Conservation (phyloP, 2,329 filamentous ascomycete genomes). For the Knoxdaviesia capensis region DNA sequence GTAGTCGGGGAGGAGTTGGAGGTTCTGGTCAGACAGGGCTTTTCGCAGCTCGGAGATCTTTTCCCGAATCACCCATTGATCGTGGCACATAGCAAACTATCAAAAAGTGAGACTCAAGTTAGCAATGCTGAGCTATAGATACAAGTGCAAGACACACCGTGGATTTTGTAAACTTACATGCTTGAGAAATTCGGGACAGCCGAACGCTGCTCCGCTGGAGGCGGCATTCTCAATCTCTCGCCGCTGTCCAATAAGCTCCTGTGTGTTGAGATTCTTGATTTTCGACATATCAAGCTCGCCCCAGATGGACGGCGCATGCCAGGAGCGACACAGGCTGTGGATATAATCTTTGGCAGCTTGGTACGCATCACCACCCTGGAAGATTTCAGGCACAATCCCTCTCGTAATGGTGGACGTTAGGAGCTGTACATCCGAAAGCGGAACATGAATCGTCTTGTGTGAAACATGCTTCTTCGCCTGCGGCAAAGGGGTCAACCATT, state of each 20-base stretch:
- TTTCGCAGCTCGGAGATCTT: slow-evolving; percentile 76
- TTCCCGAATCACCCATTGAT: slow-evolving; percentile 90
- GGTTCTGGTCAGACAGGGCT: slow-evolving; percentile 85
- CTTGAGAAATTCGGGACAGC: slow-evolving; percentile 65
- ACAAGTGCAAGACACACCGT: background rate
- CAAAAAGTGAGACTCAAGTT: background rate
- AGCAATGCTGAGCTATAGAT: slow-evolving; percentile 40
- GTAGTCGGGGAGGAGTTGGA: slow-evolving; percentile 89
- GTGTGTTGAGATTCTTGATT: slow-evolving; percentile 64
- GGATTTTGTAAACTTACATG: slow-evolving; percentile 40
- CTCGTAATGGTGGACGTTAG: slow-evolving; percentile 50
- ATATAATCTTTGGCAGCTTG: slow-evolving; percentile 46
- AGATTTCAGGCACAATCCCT: slow-evolving; percentile 38
- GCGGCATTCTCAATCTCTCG: slow-evolving; percentile 39
- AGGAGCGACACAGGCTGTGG: slow-evolving; percentile 46
- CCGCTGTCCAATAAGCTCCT: slow-evolving; percentile 60
- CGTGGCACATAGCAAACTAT: slow-evolving; percentile 85
- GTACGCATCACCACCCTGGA: slow-evolving; percentile 27
- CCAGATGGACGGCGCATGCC: slow-evolving; percentile 47
- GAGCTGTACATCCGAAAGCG: slow-evolving; percentile 63
- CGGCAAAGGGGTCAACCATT: slow-evolving; percentile 46
- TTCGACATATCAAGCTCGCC: slow-evolving; percentile 66
- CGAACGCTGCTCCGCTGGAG: slow-evolving; percentile 42
- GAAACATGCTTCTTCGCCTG: slow-evolving; percentile 45
- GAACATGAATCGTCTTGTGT: slow-evolving; percentile 47